Base-by-base conservation (phyloP, 2,329 filamentous ascomycete species). In the Aspergillus jensenii region DNA sequence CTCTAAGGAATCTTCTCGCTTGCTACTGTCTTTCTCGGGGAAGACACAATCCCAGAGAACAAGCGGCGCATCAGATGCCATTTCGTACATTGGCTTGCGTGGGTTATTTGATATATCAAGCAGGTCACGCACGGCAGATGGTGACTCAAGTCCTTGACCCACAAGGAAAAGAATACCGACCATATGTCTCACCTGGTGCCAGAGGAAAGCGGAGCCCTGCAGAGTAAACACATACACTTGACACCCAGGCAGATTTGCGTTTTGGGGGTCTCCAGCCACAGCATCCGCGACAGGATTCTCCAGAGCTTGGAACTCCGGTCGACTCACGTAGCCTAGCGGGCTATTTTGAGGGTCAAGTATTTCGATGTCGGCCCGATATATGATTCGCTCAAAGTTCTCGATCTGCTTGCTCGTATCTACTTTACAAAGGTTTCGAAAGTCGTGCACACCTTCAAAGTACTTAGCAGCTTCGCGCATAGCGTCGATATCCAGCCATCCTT, bases 361-460 rank as follows among this genome's bases (percentile, higher is more conserved):
- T 59, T 91, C 87, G 61, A 99, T 90, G 67, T 89, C 87, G 9
- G 91, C 85, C 75, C 90, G 86, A 72, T 89, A 93, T 66, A 99
- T 91, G 44, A 85, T 83, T 43, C 95, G 83, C 66, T 85, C 79
- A 68, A 93, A 98, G 71, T 90, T 95, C 35, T 86, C 86, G 66
- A 96, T 90, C 75, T 96, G 91, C 80, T 98, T 98, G 67, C 83
- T 87, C 1, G 90, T 83, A 75, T 99, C 95, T 59, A 98, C 82
- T 75, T 96, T 96, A 83, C 95, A 98, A 71, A 98, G 90, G 75
- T 99, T 99, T 59, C 95, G 87, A 78, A 98, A 99, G 78, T 99
- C 95, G 75, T 98, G 91, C 52, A 87, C 75, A 6, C 95, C 95
- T 66, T 92, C 85, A 65, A 91, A 93, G 50, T 87, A 81, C 71